A percentile compares a stretch with the other conserved stretches of the same genome.
phyloP scores from a whole-genome alignment of 2,329 filamentous ascomycete species.

The Nigrospora oryzae region DNA sequence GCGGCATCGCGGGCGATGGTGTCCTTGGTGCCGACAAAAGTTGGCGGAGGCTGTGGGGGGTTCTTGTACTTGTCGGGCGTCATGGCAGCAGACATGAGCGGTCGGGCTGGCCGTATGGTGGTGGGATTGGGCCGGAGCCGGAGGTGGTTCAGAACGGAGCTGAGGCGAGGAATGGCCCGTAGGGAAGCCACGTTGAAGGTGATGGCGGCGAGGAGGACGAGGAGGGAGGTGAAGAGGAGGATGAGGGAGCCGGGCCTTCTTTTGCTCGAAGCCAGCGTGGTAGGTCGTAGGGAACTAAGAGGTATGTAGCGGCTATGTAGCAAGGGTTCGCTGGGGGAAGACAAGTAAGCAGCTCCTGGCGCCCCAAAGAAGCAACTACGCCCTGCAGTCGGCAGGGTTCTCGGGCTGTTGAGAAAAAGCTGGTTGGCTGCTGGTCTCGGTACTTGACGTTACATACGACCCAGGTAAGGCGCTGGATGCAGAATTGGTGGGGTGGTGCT shows the following conservation, averaged over 20 bases:
- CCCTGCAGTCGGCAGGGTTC: no score
- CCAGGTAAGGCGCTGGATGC: no score
- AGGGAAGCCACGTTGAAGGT: constrained; percentile 60
- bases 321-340: no score
- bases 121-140: constrained; percentile 25
- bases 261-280: constrained; percentile 1
- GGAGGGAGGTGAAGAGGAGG: constrained; percentile 33
- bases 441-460: no score
- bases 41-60: constrained; percentile 69
- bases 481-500: no score
- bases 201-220: constrained; percentile 47
- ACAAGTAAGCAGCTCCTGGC: no score
- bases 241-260: constrained; percentile 11
- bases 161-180: constrained; percentile 50
- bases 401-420: no score
- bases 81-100: constrained; percentile 49
- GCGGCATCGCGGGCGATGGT: constrained; percentile 61
- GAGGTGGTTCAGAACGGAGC: constrained; percentile 48
- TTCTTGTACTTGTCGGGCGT: constrained; percentile 58
- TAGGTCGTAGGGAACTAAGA: neutral
- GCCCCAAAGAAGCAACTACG: no score
- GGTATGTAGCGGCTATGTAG: no score
- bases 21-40: constrained; percentile 67
- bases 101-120: constrained; percentile 10
- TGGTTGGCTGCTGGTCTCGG: no score